These are phyloP conservation scores for Choiromyces venosus DNA, from an alignment of 495 filamentous ascomycete genomes.

Conservation along the genomic window DNA sequence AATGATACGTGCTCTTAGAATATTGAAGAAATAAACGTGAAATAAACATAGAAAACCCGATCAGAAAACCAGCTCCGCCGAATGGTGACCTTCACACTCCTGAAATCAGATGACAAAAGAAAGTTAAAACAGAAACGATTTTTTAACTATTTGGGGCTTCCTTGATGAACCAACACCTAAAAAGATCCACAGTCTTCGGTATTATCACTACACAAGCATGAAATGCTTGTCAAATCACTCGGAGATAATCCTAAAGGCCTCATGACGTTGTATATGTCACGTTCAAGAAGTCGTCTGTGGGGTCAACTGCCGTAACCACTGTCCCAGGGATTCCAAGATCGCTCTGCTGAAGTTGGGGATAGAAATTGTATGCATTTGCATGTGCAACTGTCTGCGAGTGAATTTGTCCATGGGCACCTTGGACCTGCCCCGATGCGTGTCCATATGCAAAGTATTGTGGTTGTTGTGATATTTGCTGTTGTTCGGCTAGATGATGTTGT, in stretches of 20 bases:
- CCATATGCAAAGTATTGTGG: slow-evolving; percentile 20
- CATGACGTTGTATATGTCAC: neutral
- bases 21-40: neutral
- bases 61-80: neutral
- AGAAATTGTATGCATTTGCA: neutral
- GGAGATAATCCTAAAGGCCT: neutral
- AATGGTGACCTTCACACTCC: slow-evolving; percentile 1
- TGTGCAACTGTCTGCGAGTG: slow-evolving; percentile 16
- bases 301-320: neutral
- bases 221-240: neutral
- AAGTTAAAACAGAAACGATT: neutral
- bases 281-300: neutral
- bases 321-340: neutral
- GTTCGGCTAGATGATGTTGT: neutral
- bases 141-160: neutral
- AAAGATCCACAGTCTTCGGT: neutral
- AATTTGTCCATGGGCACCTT: slow-evolving; percentile 19
- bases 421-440: slow-evolving; percentile 27
- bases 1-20: neutral
- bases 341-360: neutral
- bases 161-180: neutral
- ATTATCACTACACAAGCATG: neutral
- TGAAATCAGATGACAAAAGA: neutral
- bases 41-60: neutral
- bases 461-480: neutral